These are phyloP conservation scores for Iris macrosiphon DNA, from an alignment of 106 monocot genomes.

Conservation along the genomic window DNA sequence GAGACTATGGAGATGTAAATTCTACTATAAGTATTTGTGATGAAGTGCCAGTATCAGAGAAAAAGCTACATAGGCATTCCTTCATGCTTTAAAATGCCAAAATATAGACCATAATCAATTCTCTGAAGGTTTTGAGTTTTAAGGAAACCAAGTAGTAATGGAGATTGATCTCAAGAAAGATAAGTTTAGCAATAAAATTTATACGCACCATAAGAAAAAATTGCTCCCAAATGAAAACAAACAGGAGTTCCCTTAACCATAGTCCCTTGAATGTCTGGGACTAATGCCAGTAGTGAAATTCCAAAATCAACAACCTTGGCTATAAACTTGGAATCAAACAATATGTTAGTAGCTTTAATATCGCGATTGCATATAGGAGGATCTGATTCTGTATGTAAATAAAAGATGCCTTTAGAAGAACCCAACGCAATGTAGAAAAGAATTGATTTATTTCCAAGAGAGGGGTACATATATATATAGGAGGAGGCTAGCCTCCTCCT, in stretches of 20 bases:
- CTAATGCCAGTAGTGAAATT: constrained; percentile 80
- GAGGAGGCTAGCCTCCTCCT: too few species aligned
- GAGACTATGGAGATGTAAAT: not conserved
- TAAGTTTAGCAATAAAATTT: not conserved
- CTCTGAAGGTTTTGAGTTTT: not conserved
- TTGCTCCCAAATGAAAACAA: constrained; percentile 8
- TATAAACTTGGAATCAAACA: constrained; percentile 73
- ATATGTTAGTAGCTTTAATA: constrained; percentile 92
- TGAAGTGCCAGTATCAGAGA: too few species aligned
- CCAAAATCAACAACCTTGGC: constrained; percentile 99
- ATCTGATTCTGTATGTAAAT: constrained; percentile 85
- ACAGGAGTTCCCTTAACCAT: constrained; percentile 95
- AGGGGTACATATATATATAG: too few species aligned
- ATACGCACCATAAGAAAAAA: not conserved
- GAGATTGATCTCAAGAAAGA: too few species aligned
- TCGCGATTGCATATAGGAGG: constrained; percentile 94
- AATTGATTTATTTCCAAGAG: too few species aligned
- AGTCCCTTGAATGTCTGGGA: constrained; percentile 54
- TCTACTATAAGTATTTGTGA: too few species aligned
- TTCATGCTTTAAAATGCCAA: too few species aligned
- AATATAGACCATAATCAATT: not conserved
- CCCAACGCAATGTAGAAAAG: constrained; percentile 43
- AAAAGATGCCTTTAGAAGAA: constrained; percentile 69
- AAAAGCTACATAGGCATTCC: too few species aligned
- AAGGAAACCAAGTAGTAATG: too few species aligned